Percentiles rank a stretch among this genome's conserved stretches.
phyloP scores from a whole-genome alignment of 305 asterid genomes.

The Andrographis paniculata region DNA sequence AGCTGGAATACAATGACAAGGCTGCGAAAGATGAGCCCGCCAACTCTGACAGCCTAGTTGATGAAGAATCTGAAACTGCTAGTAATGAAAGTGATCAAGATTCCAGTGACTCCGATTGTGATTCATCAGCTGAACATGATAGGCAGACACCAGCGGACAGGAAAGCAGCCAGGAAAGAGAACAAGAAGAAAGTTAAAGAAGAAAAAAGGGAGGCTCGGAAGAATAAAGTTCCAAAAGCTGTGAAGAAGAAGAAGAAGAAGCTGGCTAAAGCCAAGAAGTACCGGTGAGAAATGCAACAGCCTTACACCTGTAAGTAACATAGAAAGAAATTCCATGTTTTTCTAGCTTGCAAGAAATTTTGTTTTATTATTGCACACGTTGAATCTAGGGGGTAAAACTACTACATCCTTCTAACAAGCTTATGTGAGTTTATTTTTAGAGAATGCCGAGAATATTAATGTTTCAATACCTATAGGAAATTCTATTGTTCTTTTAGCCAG shows the following conservation, averaged over 20 bases:
- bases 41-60: constrained; percentile 10
- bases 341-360: constrained; percentile 4
- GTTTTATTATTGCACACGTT: constrained; percentile 2
- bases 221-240: constrained; percentile 65
- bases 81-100: constrained; percentile 41
- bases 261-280: too few relatives aligned
- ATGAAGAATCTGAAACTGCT: constrained; percentile 29
- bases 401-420: too few relatives aligned
- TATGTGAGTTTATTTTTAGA: too few relatives aligned
- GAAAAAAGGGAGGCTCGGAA: constrained; percentile 83
- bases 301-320: constrained; percentile 12
- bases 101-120: constrained; percentile 32
- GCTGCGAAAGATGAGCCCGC: constrained; percentile 14
- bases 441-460: too few relatives aligned
- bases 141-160: constrained; percentile 42
- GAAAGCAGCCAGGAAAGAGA: constrained; percentile 78
- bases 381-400: too few relatives aligned
- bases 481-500: not conserved
- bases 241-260: constrained; percentile 70
- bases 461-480: too few relatives aligned
- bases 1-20: constrained; percentile 13
- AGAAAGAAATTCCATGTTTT: constrained; percentile 1
- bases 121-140: constrained; percentile 33
- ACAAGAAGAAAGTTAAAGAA: constrained; percentile 91
- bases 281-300: constrained; percentile 1